Percentiles rank a stretch among this genome's conserved stretches.
Evolutionary conservation across 345 rosid species (phyloP).

Genomic region (Rhizophora apiculata): DNA sequence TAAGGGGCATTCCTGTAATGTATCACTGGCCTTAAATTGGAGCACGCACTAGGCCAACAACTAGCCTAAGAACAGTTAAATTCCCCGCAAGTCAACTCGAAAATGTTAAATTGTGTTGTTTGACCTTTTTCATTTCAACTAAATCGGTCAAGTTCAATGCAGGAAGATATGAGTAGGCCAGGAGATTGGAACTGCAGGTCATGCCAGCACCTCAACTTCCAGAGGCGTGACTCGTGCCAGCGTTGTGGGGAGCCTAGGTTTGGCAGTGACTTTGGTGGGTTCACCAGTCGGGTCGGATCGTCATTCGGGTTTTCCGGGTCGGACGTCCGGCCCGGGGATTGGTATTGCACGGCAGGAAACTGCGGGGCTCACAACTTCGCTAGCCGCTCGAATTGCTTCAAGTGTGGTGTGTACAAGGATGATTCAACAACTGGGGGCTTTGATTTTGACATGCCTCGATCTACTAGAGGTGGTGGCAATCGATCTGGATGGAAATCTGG

Average conservation of each 20-base stretch:
- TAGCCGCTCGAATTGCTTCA: constrained; percentile 91
- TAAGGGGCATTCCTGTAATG: too few species aligned
- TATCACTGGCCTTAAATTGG: too few species aligned
- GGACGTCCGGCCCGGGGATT: constrained; percentile 91
- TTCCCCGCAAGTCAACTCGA: too few species aligned
- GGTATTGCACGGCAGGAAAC: constrained; percentile 84
- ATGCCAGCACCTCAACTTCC: constrained; percentile 85
- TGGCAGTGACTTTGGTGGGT: constrained; percentile 42
- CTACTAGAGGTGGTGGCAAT: constrained; percentile 31
- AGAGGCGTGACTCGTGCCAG: constrained; percentile 82
- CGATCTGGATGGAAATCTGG: constrained; percentile 90
- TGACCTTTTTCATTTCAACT: too few species aligned
- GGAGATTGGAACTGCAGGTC: constrained; percentile 95
- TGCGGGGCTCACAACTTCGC: constrained; percentile 96
- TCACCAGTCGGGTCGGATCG: constrained; percentile 50
- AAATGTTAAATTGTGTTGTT: too few species aligned
- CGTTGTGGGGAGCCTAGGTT: constrained; percentile 47
- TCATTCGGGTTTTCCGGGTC: constrained; percentile 78
- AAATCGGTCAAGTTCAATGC: neutral
- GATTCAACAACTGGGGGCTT: constrained; percentile 38
- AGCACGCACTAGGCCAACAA: too few species aligned
- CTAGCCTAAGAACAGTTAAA: too few species aligned
- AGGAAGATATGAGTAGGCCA: constrained; percentile 61
- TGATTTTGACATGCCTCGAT: constrained; percentile 42
- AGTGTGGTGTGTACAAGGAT: constrained; percentile 79